Evolutionary conservation across 2,329 filamentous ascomycete species (phyloP), one percentile per base, ranked within the genome.

Genomic region (Paecilomyces dactylethromorphus): DNA sequence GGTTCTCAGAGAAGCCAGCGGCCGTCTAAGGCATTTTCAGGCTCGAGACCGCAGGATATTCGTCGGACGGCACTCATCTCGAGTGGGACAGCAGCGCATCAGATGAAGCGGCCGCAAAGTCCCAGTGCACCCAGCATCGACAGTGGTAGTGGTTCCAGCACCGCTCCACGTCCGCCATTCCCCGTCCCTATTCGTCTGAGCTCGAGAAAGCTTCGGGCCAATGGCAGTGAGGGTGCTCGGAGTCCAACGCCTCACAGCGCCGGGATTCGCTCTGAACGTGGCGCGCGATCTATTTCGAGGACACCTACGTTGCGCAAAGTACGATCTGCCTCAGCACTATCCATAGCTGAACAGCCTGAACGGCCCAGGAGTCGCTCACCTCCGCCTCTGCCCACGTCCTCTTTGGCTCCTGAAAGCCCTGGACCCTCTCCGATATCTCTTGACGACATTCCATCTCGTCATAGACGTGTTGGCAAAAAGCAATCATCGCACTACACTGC

Each of bases 101-200:
- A 91, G 82, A 70, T 74, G 85, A 56, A 81, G 79, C 55, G 91
- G 86, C 60, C 78, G 57, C 77, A 79, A 52, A 81, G 74, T 56
- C 77, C 78, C 2, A 79, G 77, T 54, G 74, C 74, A 26, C 77
- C 78, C 11, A 76, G 74, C 58, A 69, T 78, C 21, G 74, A 78
- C 32, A 74, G 72, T 57, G 70, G 71, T 51, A 75, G 65, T 56
- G 68, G 67, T 26, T 72, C 71, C n/a, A 72, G 68, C 33, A 68
- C 70, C 55, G 66, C 69, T 10, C 60, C 66, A 21, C 65, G 60
- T 56, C 92, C 94, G 29, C 94, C 94, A 0, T 97, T 96, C 78
- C 92, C 94, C 0, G 96, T 99, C 6, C 94, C 94, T 0, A 88
- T 87, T 2, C 83, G 94, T 58, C 90, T 91, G 31, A 97, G 93